These are phyloP conservation scores for Carex pumila DNA, from an alignment of 176 grass and related monocot genomes.

Conservation along the genomic window DNA sequence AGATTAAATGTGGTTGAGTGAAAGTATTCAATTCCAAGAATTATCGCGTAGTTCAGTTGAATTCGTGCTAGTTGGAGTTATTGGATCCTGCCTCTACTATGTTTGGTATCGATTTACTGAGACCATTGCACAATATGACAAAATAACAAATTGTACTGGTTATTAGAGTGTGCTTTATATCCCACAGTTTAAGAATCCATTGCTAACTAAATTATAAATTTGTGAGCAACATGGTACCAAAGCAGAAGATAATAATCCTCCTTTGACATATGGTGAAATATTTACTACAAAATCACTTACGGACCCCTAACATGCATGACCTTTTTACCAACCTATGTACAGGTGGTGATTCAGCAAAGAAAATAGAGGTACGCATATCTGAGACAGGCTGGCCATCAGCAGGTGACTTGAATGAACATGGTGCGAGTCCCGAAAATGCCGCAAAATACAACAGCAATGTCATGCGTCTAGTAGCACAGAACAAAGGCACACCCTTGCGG, in stretches of 20 bases:
- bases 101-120: background rate
- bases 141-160: background rate
- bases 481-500: conserved; percentile 68
- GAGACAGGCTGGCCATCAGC: conserved; percentile 75
- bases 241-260: background rate
- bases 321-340: background rate
- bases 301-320: background rate
- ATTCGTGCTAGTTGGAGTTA: too few relatives aligned
- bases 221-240: background rate
- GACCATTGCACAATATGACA: background rate
- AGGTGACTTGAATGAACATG: conserved; percentile 42
- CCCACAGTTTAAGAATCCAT: background rate
- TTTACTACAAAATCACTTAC: background rate
- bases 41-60: background rate
- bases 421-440: conserved; percentile 39
- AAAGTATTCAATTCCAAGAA: background rate
- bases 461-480: conserved; percentile 40
- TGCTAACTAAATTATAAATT: background rate
- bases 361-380: conserved; percentile 57
- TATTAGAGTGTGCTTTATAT: background rate
- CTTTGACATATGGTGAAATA: background rate
- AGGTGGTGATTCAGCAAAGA: conserved; percentile 19
- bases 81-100: background rate
- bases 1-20: background rate
- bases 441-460: conserved; percentile 62